Evolutionary conservation across 441 rosid genomes (phyloP).

Genomic region (Syzygium syzygioides): DNA sequence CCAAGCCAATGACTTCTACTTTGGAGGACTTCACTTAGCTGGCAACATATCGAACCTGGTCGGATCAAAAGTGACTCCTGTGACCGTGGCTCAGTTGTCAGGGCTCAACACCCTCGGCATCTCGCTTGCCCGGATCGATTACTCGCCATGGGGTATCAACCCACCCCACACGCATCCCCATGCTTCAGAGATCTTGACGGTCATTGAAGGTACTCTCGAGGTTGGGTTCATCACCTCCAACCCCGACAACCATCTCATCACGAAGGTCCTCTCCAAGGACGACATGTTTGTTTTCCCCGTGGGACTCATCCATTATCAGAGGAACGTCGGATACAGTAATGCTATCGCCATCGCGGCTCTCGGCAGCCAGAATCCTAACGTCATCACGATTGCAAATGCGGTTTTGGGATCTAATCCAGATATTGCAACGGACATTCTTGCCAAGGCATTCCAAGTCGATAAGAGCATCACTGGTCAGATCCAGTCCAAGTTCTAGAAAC

Average conservation of each 20-base stretch:
- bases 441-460: background rate
- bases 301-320: background rate
- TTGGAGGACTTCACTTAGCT: too few relatives aligned
- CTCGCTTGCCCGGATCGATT: too few relatives aligned
- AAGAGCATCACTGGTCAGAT: background rate
- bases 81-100: too few relatives aligned
- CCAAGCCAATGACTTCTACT: too few relatives aligned
- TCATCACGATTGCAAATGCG: background rate
- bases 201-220: background rate
- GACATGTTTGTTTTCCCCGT: background rate
- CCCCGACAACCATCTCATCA: background rate
- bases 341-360: background rate
- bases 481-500: background rate
- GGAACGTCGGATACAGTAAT: background rate
- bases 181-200: too few relatives aligned
- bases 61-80: too few relatives aligned
- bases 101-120: too few relatives aligned
- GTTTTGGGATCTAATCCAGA: background rate
- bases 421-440: background rate
- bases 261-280: background rate
- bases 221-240: background rate
- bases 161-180: too few relatives aligned
- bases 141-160: too few relatives aligned
- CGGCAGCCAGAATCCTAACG: background rate
- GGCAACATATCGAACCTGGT: too few relatives aligned